Evolutionary conservation across 306 rosid genomes (phyloP), one percentile per base, ranked within the genome.

Genomic region (Prunus fruticosa): DNA sequence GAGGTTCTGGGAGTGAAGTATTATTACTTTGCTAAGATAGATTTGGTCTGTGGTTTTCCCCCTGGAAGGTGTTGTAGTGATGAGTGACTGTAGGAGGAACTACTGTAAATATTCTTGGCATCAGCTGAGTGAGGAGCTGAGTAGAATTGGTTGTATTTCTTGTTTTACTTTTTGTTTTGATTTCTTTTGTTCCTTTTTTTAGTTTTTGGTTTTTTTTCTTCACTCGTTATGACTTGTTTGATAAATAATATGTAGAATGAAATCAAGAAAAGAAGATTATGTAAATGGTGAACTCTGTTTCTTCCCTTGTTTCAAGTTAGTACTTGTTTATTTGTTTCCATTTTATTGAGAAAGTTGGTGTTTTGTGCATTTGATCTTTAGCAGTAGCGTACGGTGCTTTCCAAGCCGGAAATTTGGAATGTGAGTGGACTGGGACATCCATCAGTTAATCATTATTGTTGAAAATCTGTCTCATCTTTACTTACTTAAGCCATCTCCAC

Each of bases 171-270:
- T 72, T 81, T 61, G 32, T 6, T 77, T 69, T 65, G 32, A 62
- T 45, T 52, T 54, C 64, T 60, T 56, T 2, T 60, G 67, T 63
- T 72, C 78, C 76, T 38, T 38, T 38, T 38, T 63, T 72, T 73
- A 75, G 16, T 22, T 13, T 15, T 30, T 11, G 16, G 47, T 8
- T 13, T 7, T 63, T 67, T 34, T 34, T 34, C 63, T 67, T 63
- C 38, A 75, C 46, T 69, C 76, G 30, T 71, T 84, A 2, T 30
- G 73, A 77, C 80, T 28, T 91, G 97, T 91, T 80, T 74, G 80
- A 93, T 91, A 93, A 93, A 93, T 93, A 93, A 93, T 69, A 74
- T 88, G 96, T 89, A 85, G 87, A 79, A 57, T 77, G 84, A 71
- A 85, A 65, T 76, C 65, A 1, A 49, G 62, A 85, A 80, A 87